Base-by-base conservation (phyloP, 768 basidiomycete genomes). In the Suillus bovinus region DNA sequence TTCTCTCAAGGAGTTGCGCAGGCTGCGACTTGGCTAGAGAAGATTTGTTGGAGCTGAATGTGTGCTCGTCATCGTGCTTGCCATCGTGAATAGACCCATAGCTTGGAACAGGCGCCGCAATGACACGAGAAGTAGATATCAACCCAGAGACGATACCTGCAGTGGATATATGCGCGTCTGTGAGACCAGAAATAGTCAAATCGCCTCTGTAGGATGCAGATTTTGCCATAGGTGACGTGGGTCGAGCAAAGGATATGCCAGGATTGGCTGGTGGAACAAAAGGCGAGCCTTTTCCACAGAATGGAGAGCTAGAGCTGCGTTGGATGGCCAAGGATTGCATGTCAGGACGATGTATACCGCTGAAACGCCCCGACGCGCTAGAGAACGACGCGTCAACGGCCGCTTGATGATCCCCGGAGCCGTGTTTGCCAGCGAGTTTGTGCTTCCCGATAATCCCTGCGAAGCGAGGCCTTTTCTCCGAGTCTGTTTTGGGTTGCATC, bases 161-260 rank as follows among this genome's bases (percentile, higher is more conserved):
- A 20, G 55, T 56, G 55, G 55, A 56, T 56, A 56, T 56, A 56
- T 56, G 55, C 38, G 38, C 55, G 38, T 39, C 55, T 29, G 39
- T 39, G 10, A 56, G 10, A 20, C 55, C 55, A 7, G 55, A 56
- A 13, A 56, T 56, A 17, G 55, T 56, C 24, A 56, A 39, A 29
- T 56, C 55, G 17, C 38, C 39, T 39, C 55, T 39, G 38, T 56
- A 24, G 17, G 55, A 34, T 20, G 38, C 38, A 20, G 38, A 39
- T 13, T 27, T 56, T 2, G 17, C 9, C 17, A 41, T 8, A 29
- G 39, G 55, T 7, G 55, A 56, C 17, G 55, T 56, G 27, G 24
- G 55, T 20, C 24, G 55, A 39, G 55, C 38, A 13, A 56, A 56
- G 6, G 24, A 39, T 27, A 38, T 20, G 16, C 55, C 36, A 39